Evolutionary conservation across 2,329 filamentous ascomycete species (phyloP).

Genomic region (Epicoccum sorghinum): DNA sequence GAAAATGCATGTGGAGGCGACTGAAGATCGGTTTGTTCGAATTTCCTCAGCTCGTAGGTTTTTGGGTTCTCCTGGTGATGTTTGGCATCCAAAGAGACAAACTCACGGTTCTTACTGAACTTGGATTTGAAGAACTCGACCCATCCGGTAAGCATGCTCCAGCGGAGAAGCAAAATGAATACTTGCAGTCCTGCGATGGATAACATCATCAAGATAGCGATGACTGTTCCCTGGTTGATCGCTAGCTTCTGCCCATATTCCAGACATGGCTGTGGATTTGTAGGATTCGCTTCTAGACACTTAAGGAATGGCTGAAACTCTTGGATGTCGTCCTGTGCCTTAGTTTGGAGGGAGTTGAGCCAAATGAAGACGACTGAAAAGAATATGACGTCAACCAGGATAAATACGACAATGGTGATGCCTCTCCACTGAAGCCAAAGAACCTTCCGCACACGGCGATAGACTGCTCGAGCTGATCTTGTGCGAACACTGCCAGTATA

Average conservation of each 20-base stretch:
- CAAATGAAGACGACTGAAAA: slow-evolving; percentile 91
- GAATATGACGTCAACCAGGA: slow-evolving; percentile 90
- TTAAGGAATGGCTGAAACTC: slow-evolving; percentile 69
- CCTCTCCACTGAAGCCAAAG: slow-evolving; percentile 94
- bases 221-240: slow-evolving; percentile 76
- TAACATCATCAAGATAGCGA: slow-evolving; percentile 81
- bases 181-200: slow-evolving; percentile 84
- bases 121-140: slow-evolving; percentile 63
- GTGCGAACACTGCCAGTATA: slow-evolving; percentile 72
- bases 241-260: slow-evolving; percentile 65
- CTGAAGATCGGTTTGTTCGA: slow-evolving; percentile 33
- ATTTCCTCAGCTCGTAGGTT: slow-evolving; percentile 46
- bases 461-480: slow-evolving; percentile 86
- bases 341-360: slow-evolving; percentile 68
- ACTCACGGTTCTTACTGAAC: slow-evolving; percentile 70
- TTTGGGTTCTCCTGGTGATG: slow-evolving; percentile 40
- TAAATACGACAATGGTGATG: slow-evolving; percentile 86
- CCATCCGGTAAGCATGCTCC: slow-evolving; percentile 89
- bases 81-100: slow-evolving; percentile 83
- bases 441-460: slow-evolving; percentile 83
- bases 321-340: slow-evolving; percentile 60
- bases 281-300: slow-evolving; percentile 68
- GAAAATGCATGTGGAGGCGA: slow-evolving; percentile 36
- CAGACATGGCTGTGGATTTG: slow-evolving; percentile 71
- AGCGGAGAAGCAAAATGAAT: slow-evolving; percentile 78